Base-by-base conservation (phyloP, 108 stramenopile species). In the Nitzschia sp. region DNA sequence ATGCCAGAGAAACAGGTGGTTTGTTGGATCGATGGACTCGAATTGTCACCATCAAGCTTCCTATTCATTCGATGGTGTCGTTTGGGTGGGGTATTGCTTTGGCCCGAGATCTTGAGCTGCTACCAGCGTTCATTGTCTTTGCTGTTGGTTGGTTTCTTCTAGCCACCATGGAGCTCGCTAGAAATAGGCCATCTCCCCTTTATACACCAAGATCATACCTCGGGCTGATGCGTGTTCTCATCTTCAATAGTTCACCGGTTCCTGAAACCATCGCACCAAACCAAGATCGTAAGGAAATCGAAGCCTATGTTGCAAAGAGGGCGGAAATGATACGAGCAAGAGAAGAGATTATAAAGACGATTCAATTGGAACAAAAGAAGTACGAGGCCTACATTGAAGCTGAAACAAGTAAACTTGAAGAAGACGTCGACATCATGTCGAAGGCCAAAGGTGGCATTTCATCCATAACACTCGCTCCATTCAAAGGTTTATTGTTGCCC, bases 61-160 rank as follows among this genome's bases (percentile, higher is more conserved):
- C 88, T 23, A 45, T 89, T 36, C 78, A 78, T 58, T 86, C 85
- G 0, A 34, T 81, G 53, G 38, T 78, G 29, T 59, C 76, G 9
- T 89, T 89, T 23, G 52, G 27, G 25, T 56, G 72, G 72, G 72
- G 64, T 0, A 52, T 73, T 38, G 50, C 55, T n/a, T 30, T 73
- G 26, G 28, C 65, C 16, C 28, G 45, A 3, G 45, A 73, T 46
- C 59, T 73, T 58, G 64, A 73, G 5, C 45, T 27, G 21, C 35
- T 73, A 26, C 34, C 53, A 15, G 33, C 63, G 9, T 73, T 73
- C 35, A 15, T 73, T 13, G 53, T 50, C 6, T 73, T 73, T 38
- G 46, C 34, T 0, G 29, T 66, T 50, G 64, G 55, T n/a, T 73
- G 64, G 72, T 48, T 73, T 27, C 53, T 73, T 13, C 50, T 73